Evolutionary conservation across 257 asterid genomes (phyloP).

Genomic region (Striga asiatica): DNA sequence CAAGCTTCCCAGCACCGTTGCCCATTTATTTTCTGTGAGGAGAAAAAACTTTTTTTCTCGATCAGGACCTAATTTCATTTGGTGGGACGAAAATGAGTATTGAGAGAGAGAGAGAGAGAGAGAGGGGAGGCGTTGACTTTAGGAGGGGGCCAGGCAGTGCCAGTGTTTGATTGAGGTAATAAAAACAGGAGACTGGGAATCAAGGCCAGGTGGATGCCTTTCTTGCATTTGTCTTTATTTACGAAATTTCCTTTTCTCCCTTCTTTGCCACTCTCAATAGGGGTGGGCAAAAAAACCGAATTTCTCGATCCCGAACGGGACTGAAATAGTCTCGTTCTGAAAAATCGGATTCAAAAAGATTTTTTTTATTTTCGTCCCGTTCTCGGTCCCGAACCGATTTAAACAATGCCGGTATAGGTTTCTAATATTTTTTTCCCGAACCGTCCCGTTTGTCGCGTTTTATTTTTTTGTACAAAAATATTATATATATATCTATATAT

Average conservation of each 20-base stretch:
- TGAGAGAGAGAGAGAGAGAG: slow-evolving; percentile 18
- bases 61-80: slow-evolving; percentile 12
- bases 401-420: too few species aligned
- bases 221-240: slow-evolving; percentile 12
- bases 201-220: slow-evolving; percentile 24
- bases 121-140: slow-evolving; percentile 55
- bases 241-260: not conserved
- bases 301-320: too few species aligned
- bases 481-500: too few species aligned
- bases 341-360: too few species aligned
- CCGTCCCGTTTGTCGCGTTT: too few species aligned
- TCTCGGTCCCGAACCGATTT: too few species aligned
- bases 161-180: slow-evolving; percentile 41
- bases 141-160: not conserved
- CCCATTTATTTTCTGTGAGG: slow-evolving; percentile 41
- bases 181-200: slow-evolving; percentile 32
- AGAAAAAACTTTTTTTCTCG: not conserved
- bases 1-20: slow-evolving; percentile 81
- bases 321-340: too few species aligned
- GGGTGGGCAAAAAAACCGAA: too few species aligned
- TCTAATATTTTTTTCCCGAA: too few species aligned
- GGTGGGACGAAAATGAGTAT: slow-evolving; percentile 1
- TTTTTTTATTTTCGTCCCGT: too few species aligned
- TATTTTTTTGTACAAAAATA: too few species aligned
- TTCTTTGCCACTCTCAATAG: too few species aligned